Percentiles rank a stretch among this genome's conserved stretches.
These are phyloP conservation scores for Lodderomyces elongisporus DNA, from an alignment of 1,139 yeast species.

Conservation along the genomic window DNA sequence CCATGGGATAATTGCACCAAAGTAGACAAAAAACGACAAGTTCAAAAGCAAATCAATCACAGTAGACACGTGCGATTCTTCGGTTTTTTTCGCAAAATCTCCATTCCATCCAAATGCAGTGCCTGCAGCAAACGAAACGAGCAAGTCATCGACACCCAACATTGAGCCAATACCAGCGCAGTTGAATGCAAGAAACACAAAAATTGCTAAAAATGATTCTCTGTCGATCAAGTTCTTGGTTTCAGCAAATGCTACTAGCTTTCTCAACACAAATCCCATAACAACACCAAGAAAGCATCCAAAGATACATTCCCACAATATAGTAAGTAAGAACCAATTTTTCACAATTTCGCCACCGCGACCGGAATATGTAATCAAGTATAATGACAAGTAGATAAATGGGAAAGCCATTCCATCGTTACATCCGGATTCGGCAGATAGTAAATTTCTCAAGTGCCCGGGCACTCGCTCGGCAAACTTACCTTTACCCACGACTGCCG, in stretches of 20 bases:
- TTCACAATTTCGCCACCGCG: conserved; percentile 65
- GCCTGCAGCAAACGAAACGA: conserved; percentile 94
- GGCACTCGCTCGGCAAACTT: conserved; percentile 97
- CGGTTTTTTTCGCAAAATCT: conserved; percentile 81
- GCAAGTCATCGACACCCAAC: conserved; percentile 86
- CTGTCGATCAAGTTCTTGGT: conserved; percentile 72
- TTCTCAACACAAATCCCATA: conserved; percentile 74
- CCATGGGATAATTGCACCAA: conserved; percentile 97
- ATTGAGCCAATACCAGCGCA: conserved; percentile 94
- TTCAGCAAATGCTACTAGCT: conserved; percentile 76
- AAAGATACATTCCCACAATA: conserved; percentile 82
- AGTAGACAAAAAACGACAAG: conserved; percentile 85
- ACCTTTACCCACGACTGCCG: conserved; percentile 97
- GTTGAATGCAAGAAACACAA: conserved; percentile 75
- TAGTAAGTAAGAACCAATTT: conserved; percentile 78
- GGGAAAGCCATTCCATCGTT: conserved; percentile 99
- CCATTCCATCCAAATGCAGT: conserved; percentile 98
- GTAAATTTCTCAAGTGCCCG: conserved; percentile 84
- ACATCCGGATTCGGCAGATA: conserved; percentile 94
- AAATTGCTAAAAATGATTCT: conserved; percentile 89
- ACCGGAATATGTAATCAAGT: conserved; percentile 63
- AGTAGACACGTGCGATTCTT: conserved; percentile 88
- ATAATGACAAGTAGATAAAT: conserved; percentile 72
- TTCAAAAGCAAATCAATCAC: conserved; percentile 82
- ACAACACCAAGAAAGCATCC: conserved; percentile 75